phyloP scores from a whole-genome alignment of 129 eudicot species.

The Saposhnikovia divaricata region DNA sequence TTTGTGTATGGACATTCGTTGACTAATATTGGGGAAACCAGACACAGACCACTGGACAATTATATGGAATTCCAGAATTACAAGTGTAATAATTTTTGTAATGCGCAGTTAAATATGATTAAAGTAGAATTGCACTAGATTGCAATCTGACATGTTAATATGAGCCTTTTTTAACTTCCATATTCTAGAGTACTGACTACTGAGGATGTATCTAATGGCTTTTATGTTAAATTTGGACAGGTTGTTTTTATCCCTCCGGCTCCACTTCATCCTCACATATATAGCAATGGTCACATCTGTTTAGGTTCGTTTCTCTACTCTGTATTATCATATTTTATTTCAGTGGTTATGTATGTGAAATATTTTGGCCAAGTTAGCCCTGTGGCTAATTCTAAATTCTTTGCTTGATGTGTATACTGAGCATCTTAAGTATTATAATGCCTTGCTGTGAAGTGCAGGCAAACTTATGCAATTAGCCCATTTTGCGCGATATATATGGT shows the following conservation, averaged over 20 bases:
- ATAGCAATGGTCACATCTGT: constrained; percentile 89
- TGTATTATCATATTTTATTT: neutral
- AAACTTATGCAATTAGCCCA: neutral
- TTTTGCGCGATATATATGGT: neutral
- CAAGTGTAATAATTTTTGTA: neutral
- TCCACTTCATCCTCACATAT: constrained; percentile 80
- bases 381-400: neutral
- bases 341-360: neutral
- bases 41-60: too few species aligned
- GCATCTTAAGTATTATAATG: neutral
- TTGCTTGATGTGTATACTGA: neutral
- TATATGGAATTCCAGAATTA: neutral
- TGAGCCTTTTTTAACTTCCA: neutral
- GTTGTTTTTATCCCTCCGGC: constrained; percentile 71
- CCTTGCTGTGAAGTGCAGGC: neutral
- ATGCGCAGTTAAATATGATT: neutral
- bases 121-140: neutral
- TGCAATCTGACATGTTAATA: neutral
- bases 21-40: neutral
- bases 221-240: constrained; percentile 32
- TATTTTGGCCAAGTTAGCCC: neutral
- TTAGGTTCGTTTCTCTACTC: constrained; percentile 46
- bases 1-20: neutral
- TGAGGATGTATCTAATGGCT: neutral
- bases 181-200: neutral